Evolutionary conservation across 345 rosid genomes (phyloP).

Genomic region (Bretschneidera sinensis): DNA sequence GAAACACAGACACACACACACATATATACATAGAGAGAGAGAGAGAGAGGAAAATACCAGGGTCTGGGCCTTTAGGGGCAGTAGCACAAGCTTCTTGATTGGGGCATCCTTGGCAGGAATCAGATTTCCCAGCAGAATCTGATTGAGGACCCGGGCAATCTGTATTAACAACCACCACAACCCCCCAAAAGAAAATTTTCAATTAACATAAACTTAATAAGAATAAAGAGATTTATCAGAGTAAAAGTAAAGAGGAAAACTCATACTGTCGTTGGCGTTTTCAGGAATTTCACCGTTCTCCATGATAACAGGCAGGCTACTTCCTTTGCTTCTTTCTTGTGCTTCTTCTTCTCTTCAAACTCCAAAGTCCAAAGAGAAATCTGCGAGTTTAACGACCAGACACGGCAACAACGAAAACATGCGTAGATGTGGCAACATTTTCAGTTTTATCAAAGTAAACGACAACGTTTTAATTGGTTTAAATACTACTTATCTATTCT

Average conservation of each 20-base stretch:
- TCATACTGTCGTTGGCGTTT: slow-evolving; percentile 57
- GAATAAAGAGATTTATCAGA: not conserved
- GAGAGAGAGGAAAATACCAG: slow-evolving; percentile 41
- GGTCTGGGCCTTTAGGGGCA: slow-evolving; percentile 96
- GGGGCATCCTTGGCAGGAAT: slow-evolving; percentile 85
- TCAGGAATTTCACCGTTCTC: slow-evolving; percentile 65
- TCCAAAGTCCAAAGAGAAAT: no score
- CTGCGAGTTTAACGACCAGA: no score
- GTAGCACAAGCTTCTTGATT: slow-evolving; percentile 86
- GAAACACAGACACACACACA: no score
- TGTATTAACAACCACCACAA: slow-evolving; percentile 18
- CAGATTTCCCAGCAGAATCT: slow-evolving; percentile 77
- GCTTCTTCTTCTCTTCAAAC: no score
- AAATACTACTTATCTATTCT: no score
- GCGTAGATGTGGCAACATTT: no score
- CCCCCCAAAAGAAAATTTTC: slow-evolving; percentile 4
- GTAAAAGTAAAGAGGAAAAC: not conserved
- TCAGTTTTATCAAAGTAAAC: no score
- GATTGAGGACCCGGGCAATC: slow-evolving; percentile 90
- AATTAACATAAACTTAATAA: not conserved
- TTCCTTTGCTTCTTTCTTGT: no score
- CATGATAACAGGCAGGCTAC: no score
- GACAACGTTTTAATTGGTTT: no score
- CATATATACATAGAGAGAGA: not conserved
- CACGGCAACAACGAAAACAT: no score